phyloP scores from a whole-genome alignment of 2,329 filamentous ascomycete species.

The Pyrenochaeta sp. region DNA sequence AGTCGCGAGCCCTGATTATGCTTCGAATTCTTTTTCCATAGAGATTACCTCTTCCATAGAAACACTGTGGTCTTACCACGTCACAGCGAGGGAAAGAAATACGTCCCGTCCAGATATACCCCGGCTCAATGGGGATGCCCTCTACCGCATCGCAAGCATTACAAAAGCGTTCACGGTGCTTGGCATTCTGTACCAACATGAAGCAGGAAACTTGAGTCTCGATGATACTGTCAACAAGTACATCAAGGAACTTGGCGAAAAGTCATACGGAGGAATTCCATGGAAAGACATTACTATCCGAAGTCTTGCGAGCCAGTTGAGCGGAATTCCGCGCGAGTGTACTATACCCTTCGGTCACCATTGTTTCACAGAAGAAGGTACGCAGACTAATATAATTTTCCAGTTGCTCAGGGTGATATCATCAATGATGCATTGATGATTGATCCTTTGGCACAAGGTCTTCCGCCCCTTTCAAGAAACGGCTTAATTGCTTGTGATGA shows the following conservation, averaged over 20 bases:
- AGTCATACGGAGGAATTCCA: constrained; percentile 38
- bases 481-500: constrained; percentile 46
- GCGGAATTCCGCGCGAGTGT: constrained; percentile 53
- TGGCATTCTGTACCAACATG: constrained; percentile 42
- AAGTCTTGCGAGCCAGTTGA: constrained; percentile 52
- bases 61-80: constrained; percentile 49
- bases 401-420: constrained; percentile 40
- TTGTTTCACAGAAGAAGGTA: constrained; percentile 32
- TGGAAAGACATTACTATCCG: constrained; percentile 55
- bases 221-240: constrained; percentile 45
- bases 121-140: constrained; percentile 47
- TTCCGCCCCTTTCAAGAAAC: constrained; percentile 45
- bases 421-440: constrained; percentile 23
- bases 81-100: constrained; percentile 49
- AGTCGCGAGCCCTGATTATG: constrained; percentile 38
- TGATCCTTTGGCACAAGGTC: constrained; percentile 29
- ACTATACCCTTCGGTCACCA: constrained; percentile 5
- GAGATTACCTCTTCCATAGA: constrained; percentile 49
- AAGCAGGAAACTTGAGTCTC: constrained; percentile 43
- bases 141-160: constrained; percentile 52
- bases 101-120: constrained; percentile 45
- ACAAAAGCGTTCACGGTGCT: constrained; percentile 46
- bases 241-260: constrained; percentile 37
- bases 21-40: constrained; percentile 49
- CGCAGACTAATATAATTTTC: constrained; percentile 25